Evolutionary conservation across 2,329 filamentous ascomycete genomes (phyloP).

Genomic region (Aspergillus aculeatinus): DNA sequence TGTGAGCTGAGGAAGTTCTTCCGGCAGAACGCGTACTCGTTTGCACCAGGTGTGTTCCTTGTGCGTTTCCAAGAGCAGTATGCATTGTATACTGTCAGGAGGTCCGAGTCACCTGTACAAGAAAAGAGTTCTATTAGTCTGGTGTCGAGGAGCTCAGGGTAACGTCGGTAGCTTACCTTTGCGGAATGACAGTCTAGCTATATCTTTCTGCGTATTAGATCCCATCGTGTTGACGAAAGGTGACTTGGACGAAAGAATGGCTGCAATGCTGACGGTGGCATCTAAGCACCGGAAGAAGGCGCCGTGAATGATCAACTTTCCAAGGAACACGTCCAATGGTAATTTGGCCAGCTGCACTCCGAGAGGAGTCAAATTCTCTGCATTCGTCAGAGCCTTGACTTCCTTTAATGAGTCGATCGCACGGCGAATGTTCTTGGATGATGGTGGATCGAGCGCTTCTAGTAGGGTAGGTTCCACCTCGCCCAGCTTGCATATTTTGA

Average conservation of each 20-base stretch:
- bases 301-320: slow-evolving; percentile 86
- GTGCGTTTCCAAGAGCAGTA: slow-evolving; percentile 86
- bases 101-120: slow-evolving; percentile 72
- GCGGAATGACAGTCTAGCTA: slow-evolving; percentile 74
- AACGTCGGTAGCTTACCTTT: slow-evolving; percentile 48
- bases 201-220: slow-evolving; percentile 77
- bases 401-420: slow-evolving; percentile 92
- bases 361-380: slow-evolving; percentile 81
- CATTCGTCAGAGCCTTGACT: slow-evolving; percentile 78
- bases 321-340: slow-evolving; percentile 89
- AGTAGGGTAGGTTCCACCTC: slow-evolving; percentile 87
- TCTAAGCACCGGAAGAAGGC: slow-evolving; percentile 88
- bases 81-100: slow-evolving; percentile 90
- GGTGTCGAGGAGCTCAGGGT: not conserved
- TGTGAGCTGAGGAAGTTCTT: slow-evolving; percentile 93
- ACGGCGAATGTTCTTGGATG: slow-evolving; percentile 84
- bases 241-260: slow-evolving; percentile 90
- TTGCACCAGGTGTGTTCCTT: slow-evolving; percentile 67
- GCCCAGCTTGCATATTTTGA: slow-evolving; percentile 96
- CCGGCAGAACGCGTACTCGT: slow-evolving; percentile 86
- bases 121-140: not conserved
- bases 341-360: slow-evolving; percentile 83
- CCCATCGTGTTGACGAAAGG: slow-evolving; percentile 88
- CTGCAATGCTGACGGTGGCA: slow-evolving; percentile 85
- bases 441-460: slow-evolving; percentile 85